Conservation (phyloP, 208 protist species). For the Trypanosoma lewisi region DNA sequence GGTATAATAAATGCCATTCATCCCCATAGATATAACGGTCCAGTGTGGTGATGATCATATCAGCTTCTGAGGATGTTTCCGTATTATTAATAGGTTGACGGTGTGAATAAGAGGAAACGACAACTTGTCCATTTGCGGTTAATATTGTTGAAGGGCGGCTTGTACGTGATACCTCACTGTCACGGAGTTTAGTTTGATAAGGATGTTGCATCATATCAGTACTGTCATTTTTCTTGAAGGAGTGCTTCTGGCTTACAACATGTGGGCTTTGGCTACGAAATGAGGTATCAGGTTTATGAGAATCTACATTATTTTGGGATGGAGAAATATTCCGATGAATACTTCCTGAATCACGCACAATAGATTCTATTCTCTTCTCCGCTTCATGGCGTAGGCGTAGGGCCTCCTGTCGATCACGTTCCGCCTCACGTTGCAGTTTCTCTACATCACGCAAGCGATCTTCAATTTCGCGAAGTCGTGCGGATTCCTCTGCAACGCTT, state of each 20-base stretch:
- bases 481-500: conserved; percentile 32
- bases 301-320: background rate
- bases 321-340: background rate
- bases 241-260: background rate
- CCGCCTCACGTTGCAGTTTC: conserved; percentile 58
- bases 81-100: background rate
- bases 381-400: conserved; percentile 56
- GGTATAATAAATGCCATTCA: conserved; percentile 69
- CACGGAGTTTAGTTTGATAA: conserved; percentile 4
- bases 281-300: background rate
- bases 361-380: conserved; percentile 39
- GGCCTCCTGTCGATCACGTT: conserved; percentile 56
- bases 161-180: background rate
- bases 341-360: background rate
- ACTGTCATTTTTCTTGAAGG: background rate
- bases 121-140: conserved; percentile 4
- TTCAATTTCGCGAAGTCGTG: conserved; percentile 70
- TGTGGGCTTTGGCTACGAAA: background rate
- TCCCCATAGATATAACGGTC: conserved; percentile 80
- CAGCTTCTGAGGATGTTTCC: conserved; percentile 32
- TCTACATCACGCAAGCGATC: conserved; percentile 64
- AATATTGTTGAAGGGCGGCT: background rate
- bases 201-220: background rate
- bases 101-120: background rate
- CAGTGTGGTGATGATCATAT: conserved; percentile 48